A percentile compares a stretch with the other conserved stretches of the same genome.
phyloP scores from a whole-genome alignment of 345 rosid genomes.

The Melaleuca quinquenervia region DNA sequence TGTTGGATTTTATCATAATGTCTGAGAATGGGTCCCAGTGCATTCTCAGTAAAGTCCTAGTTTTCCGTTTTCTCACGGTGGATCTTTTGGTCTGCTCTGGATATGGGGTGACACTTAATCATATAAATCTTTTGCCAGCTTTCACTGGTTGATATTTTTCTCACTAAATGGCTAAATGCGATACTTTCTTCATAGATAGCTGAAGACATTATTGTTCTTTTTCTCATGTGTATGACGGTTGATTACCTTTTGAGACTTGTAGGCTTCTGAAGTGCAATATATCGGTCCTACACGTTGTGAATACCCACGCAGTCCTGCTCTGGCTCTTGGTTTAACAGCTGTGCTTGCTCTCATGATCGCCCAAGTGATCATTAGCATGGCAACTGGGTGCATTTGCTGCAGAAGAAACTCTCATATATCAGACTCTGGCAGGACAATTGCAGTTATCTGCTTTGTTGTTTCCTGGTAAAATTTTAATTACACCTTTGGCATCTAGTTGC shows the following conservation, averaged over 20 bases:
- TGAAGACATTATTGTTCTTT: background rate
- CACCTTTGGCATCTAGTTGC: background rate
- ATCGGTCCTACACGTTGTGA: constrained; percentile 32
- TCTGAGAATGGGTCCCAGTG: background rate
- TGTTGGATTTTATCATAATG: background rate
- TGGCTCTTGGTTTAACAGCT: constrained; percentile 57
- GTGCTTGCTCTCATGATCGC: constrained; percentile 53
- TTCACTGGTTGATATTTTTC: background rate
- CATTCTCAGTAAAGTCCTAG: background rate
- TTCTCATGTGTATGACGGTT: background rate
- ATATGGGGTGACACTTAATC: background rate
- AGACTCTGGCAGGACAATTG: constrained; percentile 44
- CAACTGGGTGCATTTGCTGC: constrained; percentile 81
- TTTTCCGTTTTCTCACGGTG: background rate
- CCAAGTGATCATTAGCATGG: constrained; percentile 42
- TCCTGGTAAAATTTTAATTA: constrained; percentile 45
- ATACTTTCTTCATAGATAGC: background rate
- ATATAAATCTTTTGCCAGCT: background rate
- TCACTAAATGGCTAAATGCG: background rate
- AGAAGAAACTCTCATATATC: constrained; percentile 40
- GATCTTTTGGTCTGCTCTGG: background rate
- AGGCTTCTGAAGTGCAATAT: constrained; percentile 57
- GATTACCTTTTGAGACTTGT: background rate
- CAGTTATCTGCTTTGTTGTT: constrained; percentile 56
- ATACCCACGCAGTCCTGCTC: constrained; percentile 66